Evolutionary conservation across 1,284 basidiomycete genomes (phyloP), one percentile per base, ranked within the genome.

Genomic region (Mycosarcoma mackinlayi): DNA sequence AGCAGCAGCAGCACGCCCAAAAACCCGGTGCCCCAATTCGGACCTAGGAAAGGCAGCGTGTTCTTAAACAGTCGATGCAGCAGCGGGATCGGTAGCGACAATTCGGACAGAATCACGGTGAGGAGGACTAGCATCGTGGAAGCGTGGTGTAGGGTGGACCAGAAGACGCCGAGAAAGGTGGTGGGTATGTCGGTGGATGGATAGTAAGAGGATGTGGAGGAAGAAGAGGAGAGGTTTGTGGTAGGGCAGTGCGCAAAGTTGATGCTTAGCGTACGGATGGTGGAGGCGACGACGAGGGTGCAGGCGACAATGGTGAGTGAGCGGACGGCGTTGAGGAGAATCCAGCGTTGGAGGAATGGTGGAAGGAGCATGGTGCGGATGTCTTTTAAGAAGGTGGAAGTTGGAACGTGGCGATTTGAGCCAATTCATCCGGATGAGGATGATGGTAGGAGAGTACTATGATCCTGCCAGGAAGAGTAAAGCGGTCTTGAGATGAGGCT

Each of bases 141-240:
- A 11, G 59, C 18, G 31, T 73, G 64, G 49, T 78, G 68, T 0
- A 78, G 59, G 31, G 73, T 68, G 1, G 60, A 54, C 76, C 76
- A 78, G 45, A 78, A 75, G 0, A 75, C 53, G 18, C 76, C 76
- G 49, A 76, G 63, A 28, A 70, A 62, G 3, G 61, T 39, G n/a
- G 53, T 62, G 1, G 76, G 76, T 34, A 77, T 67, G 51, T 78
- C 76, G 31, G 71, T 76, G 8, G 47, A 49, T 16, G 66, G 51
- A 24, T 54, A 50, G 61, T 68, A 78, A 0, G 53, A 18, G 30
- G 52, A 14, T 5, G 51, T 16, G 3, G 34, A 21, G 27, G 25
- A 16, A 13, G 46, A 25, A 19, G 28, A 27, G 27, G 35, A 1
- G n/a, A 45, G 60, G 2, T n/a, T n/a, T 49, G 40, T 7, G 54